These are phyloP conservation scores for Thozetella sp. DNA, from an alignment of 495 filamentous ascomycete species.

Conservation along the genomic window DNA sequence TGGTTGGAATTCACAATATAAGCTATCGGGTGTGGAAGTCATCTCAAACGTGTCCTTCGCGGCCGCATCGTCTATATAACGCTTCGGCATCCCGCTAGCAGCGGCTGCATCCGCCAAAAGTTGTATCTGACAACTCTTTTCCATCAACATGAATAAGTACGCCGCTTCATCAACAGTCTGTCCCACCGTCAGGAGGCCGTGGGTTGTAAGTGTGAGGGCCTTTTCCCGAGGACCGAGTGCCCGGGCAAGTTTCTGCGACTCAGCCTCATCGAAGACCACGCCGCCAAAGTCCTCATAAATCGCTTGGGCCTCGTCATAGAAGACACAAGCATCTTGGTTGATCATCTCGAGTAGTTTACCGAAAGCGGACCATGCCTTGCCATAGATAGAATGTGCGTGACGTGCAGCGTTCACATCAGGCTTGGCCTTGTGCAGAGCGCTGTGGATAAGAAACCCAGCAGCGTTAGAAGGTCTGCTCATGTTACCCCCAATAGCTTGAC, in stretches of 20 bases:
- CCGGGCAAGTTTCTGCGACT: conserved; percentile 58
- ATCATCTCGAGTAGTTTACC: conserved; percentile 53
- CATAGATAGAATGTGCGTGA: conserved; percentile 50
- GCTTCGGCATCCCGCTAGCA: not conserved
- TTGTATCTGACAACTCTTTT: conserved; percentile 57
- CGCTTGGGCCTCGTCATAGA: conserved; percentile 47
- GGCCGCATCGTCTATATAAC: not conserved
- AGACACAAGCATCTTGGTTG: conserved; percentile 52
- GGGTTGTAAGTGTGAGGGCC: conserved; percentile 68
- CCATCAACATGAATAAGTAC: conserved; percentile 66
- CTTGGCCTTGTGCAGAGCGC: conserved; percentile 48
- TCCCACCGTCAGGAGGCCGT: conserved; percentile 67
- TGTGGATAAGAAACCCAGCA: conserved; percentile 62
- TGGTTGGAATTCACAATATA: not conserved
- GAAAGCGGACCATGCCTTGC: conserved; percentile 51
- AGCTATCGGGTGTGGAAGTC: not conserved
- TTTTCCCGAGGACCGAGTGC: conserved; percentile 58
- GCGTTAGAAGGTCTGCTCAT: conserved; percentile 39
- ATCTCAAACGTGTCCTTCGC: not conserved
- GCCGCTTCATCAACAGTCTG: conserved; percentile 67
- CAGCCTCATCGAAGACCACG: conserved; percentile 62
- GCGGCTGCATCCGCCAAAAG: not conserved
- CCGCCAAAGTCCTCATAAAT: conserved; percentile 32
- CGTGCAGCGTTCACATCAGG: conserved; percentile 45
- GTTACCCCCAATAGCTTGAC: not conserved